These are phyloP conservation scores for Thuja plicata DNA, from an alignment of 83 land plant species.

Conservation along the genomic window DNA sequence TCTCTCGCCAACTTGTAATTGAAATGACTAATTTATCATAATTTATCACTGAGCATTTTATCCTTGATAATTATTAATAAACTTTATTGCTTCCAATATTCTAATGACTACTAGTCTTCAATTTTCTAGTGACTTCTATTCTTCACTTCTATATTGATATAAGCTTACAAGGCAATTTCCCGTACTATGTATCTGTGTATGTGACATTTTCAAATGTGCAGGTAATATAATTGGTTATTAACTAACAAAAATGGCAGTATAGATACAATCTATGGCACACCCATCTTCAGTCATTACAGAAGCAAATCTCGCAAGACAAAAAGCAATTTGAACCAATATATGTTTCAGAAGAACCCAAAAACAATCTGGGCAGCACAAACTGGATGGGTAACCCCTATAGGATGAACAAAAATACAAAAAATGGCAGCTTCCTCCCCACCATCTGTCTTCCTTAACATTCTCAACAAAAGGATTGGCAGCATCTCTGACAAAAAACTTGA, in stretches of 20 bases:
- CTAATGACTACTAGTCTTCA: background rate
- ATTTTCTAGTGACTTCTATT: background rate
- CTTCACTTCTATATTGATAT: background rate
- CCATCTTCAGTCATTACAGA: background rate
- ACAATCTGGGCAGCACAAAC: background rate
- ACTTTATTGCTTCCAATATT: background rate
- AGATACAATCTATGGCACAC: background rate
- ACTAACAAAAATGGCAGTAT: background rate
- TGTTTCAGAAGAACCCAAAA: background rate
- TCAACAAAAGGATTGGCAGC: background rate
- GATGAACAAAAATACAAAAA: background rate
- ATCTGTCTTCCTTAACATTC: background rate
- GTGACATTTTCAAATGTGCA: background rate
- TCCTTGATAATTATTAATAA: no score
- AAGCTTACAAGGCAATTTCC: background rate
- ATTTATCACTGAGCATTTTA: no score
- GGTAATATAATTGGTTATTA: background rate
- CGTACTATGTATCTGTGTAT: background rate
- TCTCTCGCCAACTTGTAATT: no score
- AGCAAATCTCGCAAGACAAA: background rate
- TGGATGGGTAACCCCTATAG: background rate
- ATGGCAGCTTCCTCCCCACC: background rate
- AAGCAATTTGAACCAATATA: background rate
- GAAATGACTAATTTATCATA: no score
- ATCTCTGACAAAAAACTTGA: background rate